Evolutionary conservation across 352 stramenopile species (phyloP).

Genomic region (Peronospora belbahrii): DNA sequence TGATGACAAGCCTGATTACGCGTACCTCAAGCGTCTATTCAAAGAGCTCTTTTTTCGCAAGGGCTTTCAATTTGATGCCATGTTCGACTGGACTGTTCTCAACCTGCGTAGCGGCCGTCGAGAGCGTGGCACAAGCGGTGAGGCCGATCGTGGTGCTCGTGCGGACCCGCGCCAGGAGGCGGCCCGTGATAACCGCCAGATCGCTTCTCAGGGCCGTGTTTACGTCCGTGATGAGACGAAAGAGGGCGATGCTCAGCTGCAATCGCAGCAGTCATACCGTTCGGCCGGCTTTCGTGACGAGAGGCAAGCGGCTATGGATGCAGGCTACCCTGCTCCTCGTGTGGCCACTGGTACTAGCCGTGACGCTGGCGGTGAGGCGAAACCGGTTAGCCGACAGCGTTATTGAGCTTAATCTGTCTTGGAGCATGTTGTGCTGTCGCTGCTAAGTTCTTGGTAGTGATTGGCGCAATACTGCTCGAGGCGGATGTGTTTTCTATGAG

Average conservation of each 20-base stretch:
- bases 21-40: slow-evolving; percentile 93
- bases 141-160: slow-evolving; percentile 58
- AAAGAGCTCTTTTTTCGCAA: slow-evolving; percentile 99
- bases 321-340: slow-evolving; percentile 49
- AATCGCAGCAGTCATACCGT: slow-evolving; percentile 44
- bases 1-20: slow-evolving; percentile 86
- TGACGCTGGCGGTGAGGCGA: slow-evolving; percentile 50
- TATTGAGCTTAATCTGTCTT: slow-evolving; percentile 37
- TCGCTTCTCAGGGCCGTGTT: slow-evolving; percentile 51
- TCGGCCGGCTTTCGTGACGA: slow-evolving; percentile 47
- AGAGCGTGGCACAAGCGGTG: slow-evolving; percentile 50
- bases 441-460: slow-evolving; percentile 15
- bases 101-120: slow-evolving; percentile 66
- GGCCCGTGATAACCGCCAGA: slow-evolving; percentile 34
- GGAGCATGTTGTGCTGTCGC: slow-evolving; percentile 12
- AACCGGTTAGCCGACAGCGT: slow-evolving; percentile 68
- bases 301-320: slow-evolving; percentile 39
- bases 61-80: slow-evolving; percentile 97
- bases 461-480: slow-evolving; percentile 4
- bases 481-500: slow-evolving; percentile 13
- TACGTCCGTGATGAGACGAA: slow-evolving; percentile 66
- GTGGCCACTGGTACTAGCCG: slow-evolving; percentile 57
- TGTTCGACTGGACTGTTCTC: slow-evolving; percentile 99
- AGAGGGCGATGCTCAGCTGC: slow-evolving; percentile 43
- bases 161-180: slow-evolving; percentile 48